Evolutionary conservation across 2,329 filamentous ascomycete genomes (phyloP), one percentile per base, ranked within the genome.

Genomic region (Ophiostoma ulmi): DNA sequence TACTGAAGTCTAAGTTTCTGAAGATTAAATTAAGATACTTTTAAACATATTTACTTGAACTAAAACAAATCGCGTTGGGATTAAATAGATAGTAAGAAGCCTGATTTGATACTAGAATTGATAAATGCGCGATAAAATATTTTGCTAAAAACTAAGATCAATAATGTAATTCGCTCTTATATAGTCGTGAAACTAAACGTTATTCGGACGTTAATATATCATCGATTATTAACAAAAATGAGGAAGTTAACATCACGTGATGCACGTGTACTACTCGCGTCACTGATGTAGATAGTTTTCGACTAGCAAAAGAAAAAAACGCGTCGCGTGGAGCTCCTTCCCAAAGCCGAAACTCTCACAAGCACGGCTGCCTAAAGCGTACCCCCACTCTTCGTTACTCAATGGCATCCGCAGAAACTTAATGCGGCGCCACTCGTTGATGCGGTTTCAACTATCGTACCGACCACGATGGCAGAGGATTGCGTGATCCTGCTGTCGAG

Each of bases 401-500:
- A 17, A 22, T 13, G n/a, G 7, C 8, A 26, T 58, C 10, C 11
- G 22, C 52, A 58, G 22, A 58, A 22, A 3, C 5, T 58, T 17
- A 26, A 48, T 48, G 17, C 6, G 8, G 8, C 52, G 11, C 13
- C 22, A 11, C 10, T 13, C 22, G 13, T 31, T 63, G 26, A 63
- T 35, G 58, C 13, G 26, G 20, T 13, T 7, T 64, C 17, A 20
- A 35, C 14, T 20, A 39, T 17, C 10, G 10, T 3, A 13, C 20
- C n/a, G 38, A 41, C 5, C 65, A 67, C 39, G 36, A 73, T 73
- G 72, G 48, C 68, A 7, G 67, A 39, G 14, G 67, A 69, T n/a
- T 41, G 44, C 44, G 70, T 72, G 1, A 44, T 73, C 20, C 41
- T 72, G 1, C 58, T 72, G 35, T 73, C 72, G 22, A 72, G 70